Conservation (phyloP, 805 yeast genomes). For the Clavispora fructus region DNA sequence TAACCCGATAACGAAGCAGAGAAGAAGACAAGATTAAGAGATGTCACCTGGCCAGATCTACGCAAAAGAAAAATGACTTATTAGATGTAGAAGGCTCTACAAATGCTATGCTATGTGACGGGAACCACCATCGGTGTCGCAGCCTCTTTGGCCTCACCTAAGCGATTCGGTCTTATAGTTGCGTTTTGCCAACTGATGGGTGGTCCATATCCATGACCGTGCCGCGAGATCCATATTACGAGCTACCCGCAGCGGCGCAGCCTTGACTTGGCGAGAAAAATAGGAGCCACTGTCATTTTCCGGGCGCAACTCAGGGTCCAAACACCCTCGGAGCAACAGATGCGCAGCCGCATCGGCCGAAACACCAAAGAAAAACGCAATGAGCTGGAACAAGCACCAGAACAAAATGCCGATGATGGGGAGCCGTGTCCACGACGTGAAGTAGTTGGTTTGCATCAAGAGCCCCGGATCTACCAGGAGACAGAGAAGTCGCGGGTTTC, state of each 20-base stretch:
- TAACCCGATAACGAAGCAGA: too few species aligned
- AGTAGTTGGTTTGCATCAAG: constrained; percentile 75
- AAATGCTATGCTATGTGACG: neutral
- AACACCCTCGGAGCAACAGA: constrained; percentile 58
- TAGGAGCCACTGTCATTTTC: constrained; percentile 67
- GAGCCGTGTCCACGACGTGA: constrained; percentile 69
- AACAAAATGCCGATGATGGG: constrained; percentile 74
- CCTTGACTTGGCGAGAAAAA: constrained; percentile 54
- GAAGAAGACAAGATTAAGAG: too few species aligned
- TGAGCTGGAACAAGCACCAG: constrained; percentile 65
- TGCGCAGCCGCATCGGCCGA: constrained; percentile 66
- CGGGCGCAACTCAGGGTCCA: constrained; percentile 45
- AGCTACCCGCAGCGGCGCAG: constrained; percentile 56
- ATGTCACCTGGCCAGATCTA: neutral
- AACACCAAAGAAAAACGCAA: constrained; percentile 67
- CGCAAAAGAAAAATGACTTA: neutral
- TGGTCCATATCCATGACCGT: constrained; percentile 77
- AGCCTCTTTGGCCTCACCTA: too few species aligned
- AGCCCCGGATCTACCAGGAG: constrained; percentile 79
- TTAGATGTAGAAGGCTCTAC: too few species aligned
- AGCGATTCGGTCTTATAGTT: constrained; percentile 19
- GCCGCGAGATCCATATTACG: constrained; percentile 53
- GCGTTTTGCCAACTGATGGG: constrained; percentile 51
- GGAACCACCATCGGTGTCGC: too few species aligned
- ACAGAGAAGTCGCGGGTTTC: constrained; percentile 61